phyloP scores from a whole-genome alignment of 1,284 basidiomycete genomes.

The Schizophyllum amplum region DNA sequence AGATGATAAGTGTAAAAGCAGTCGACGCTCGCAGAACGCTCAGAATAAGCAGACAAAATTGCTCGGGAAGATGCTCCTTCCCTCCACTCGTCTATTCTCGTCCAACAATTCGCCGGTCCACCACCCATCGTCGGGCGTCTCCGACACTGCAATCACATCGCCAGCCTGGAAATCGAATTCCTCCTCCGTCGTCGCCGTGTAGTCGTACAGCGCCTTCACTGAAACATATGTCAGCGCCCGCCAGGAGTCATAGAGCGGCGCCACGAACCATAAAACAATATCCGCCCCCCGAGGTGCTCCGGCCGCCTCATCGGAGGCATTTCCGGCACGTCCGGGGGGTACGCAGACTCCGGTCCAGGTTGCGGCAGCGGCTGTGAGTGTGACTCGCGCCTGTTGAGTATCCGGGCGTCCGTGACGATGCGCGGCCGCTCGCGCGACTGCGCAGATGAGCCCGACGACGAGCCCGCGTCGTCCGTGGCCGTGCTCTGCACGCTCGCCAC shows the following conservation, averaged over 20 bases:
- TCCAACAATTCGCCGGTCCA: conserved; percentile 75
- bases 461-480: background rate
- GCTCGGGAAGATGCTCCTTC: conserved; percentile 74
- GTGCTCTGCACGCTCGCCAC: background rate
- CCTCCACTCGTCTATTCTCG: conserved; percentile 59
- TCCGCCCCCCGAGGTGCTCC: conserved; percentile 28
- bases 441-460: background rate
- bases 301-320: background rate
- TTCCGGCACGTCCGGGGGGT: background rate
- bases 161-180: conserved; percentile 78
- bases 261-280: conserved; percentile 53
- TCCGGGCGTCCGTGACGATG: background rate
- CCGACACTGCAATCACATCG: conserved; percentile 78
- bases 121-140: conserved; percentile 81
- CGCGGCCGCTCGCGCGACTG: background rate
- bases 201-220: conserved; percentile 83
- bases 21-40: background rate
- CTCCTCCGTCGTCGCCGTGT: conserved; percentile 64
- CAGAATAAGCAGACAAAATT: conserved; percentile 64
- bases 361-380: background rate
- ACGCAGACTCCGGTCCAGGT: background rate
- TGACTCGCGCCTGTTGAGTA: background rate
- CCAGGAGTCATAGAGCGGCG: background rate
- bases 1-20: no score
- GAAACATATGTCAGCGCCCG: background rate